Base-by-base conservation (phyloP, 371 early-diverging fungal genomes). In the Parasitella parasitica region DNA sequence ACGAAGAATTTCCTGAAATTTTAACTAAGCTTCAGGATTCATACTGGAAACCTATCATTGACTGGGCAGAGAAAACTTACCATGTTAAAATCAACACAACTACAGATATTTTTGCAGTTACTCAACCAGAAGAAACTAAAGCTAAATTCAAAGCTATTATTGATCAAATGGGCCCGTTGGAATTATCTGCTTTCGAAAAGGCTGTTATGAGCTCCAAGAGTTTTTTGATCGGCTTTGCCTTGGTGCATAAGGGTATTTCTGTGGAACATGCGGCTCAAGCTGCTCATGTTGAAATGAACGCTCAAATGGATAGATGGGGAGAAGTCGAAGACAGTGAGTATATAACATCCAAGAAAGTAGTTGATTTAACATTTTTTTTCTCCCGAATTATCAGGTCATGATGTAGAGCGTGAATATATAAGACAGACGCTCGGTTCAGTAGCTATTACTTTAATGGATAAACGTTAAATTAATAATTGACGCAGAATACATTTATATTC, bases 271-370 rank as follows among this genome's bases (percentile, higher is more conserved):
- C 94, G 8, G 89, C 89, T 27, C 66, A 69, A 56, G 95, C 95
- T 2, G 89, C 95, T 1, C 89, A 90, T 55, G 86, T 95, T 9
- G 98, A 97, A 77, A 87, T 93, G 27, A 75, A 82, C 57, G 82
- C 91, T 24, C 98, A 97, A 79, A 94, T 92, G 39, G 84, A 86
- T 30, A 83, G 86, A 46, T 97, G 96, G 96, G 98, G 98, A 55
- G 89, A 92, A 73, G 93, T 97, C 4, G 95, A 95, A 81, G 94
- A 94, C 70, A 90, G 89, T 80, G 70, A 68, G 75, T 69, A 15
- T 12, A 24, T 22, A 12, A 16, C 9, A 12, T 12, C 8, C 34
- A 34, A 16, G 35, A 7, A 0, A 46, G 4, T n/a, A 16, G 2
- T 43, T n/a, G n/a, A 26, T 24, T 35, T 4, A 0, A 18, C 24